A percentile compares a stretch with the other conserved stretches of the same genome.
Evolutionary conservation across 768 basidiomycete species (phyloP).

Genomic region (Phlebiopsis gigantea): DNA sequence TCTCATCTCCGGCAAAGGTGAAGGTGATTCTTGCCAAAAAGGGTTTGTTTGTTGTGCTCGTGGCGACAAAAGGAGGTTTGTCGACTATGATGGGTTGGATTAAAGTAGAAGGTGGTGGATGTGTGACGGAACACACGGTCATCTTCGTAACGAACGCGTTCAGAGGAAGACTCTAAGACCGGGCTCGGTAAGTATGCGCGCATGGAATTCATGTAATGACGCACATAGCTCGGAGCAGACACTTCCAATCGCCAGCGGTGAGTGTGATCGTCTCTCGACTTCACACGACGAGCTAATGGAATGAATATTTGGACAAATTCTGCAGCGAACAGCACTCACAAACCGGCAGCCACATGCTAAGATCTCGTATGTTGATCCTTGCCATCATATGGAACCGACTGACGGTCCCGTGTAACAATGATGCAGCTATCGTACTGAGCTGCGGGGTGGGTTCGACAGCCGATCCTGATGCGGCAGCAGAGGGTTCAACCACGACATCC

Average conservation of each 20-base stretch:
- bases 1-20: slow-evolving; percentile 31
- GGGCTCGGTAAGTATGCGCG: background rate
- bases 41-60: slow-evolving; percentile 37
- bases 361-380: slow-evolving; percentile 38
- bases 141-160: slow-evolving; percentile 28
- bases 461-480: background rate
- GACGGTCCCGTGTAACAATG: slow-evolving; percentile 13
- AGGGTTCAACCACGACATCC: slow-evolving; percentile 24
- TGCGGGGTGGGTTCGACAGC: background rate
- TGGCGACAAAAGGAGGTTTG: slow-evolving; percentile 35
- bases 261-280: slow-evolving; percentile 32
- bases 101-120: slow-evolving; percentile 33
- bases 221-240: slow-evolving; percentile 42
- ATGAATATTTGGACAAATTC: background rate
- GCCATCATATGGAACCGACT: slow-evolving; percentile 44
- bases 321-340: slow-evolving; percentile 23
- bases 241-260: slow-evolving; percentile 45
- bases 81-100: slow-evolving; percentile 28
- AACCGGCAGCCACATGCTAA: slow-evolving; percentile 38
- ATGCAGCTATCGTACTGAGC: background rate
- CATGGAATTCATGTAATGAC: slow-evolving; percentile 14
- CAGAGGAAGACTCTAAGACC: slow-evolving; percentile 29
- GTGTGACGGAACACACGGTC: slow-evolving; percentile 32
- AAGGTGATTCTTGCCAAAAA: slow-evolving; percentile 40
- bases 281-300: slow-evolving; percentile 14